Evolutionary conservation across 495 filamentous ascomycete genomes (phyloP).

Genomic region (Bryoglossum gracile): DNA sequence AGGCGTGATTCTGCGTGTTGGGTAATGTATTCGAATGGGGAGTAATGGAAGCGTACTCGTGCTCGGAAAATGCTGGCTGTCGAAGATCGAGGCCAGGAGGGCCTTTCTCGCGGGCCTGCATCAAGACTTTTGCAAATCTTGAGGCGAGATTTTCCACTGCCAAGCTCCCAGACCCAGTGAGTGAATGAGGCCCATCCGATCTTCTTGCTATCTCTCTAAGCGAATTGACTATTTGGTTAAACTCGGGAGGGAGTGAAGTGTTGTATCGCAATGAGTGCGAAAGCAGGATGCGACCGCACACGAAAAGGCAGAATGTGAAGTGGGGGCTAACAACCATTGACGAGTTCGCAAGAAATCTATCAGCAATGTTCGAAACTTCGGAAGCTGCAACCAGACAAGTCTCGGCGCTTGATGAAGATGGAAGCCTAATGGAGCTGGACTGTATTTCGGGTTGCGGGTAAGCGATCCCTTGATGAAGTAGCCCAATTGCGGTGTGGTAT

Average conservation of each 20-base stretch:
- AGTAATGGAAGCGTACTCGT: too few species aligned
- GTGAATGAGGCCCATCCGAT: constrained; percentile 25
- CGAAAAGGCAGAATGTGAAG: constrained; percentile 38
- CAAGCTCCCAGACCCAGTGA: background rate
- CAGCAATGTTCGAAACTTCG: constrained; percentile 32
- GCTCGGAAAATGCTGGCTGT: constrained; percentile 33
- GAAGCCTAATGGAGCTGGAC: constrained; percentile 27
- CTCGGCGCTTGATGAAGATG: constrained; percentile 33
- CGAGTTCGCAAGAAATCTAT: constrained; percentile 29
- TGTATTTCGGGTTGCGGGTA: constrained; percentile 33
- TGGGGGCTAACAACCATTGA: constrained; percentile 27
- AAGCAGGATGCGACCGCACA: constrained; percentile 30
- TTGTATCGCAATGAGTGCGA: constrained; percentile 27
- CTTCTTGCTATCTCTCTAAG: constrained; percentile 30
- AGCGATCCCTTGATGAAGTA: constrained; percentile 39
- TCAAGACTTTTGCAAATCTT: constrained; percentile 29
- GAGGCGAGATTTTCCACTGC: constrained; percentile 28
- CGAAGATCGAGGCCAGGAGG: constrained; percentile 28
- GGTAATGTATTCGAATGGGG: too few species aligned
- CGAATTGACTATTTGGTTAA: constrained; percentile 26
- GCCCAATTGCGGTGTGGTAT: constrained; percentile 37
- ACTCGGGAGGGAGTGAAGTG: constrained; percentile 19
- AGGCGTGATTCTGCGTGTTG: too few species aligned
- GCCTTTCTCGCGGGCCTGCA: constrained; percentile 24
- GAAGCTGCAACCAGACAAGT: constrained; percentile 34